These are phyloP conservation scores for Sporobolomyces roseus DNA, from an alignment of 768 basidiomycete genomes.

Conservation along the genomic window DNA sequence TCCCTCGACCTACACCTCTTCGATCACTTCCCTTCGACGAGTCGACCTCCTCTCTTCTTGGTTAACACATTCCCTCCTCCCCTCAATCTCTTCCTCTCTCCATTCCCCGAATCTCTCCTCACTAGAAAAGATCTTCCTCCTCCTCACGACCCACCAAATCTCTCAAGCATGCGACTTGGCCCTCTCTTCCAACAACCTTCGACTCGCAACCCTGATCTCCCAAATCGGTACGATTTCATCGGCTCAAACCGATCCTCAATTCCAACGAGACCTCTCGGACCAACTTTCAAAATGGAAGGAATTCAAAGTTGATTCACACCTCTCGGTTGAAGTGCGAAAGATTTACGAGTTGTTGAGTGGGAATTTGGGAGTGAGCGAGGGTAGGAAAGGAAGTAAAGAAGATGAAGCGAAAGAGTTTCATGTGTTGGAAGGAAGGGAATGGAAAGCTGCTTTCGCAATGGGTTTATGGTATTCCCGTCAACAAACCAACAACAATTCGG, in stretches of 20 bases:
- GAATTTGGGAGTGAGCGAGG: slow-evolving; percentile 60
- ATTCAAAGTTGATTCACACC: slow-evolving; percentile 66
- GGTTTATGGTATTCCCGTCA: slow-evolving; percentile 82
- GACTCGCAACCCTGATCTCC: slow-evolving; percentile 81
- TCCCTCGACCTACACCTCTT: slow-evolving; percentile 14
- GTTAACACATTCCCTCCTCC: slow-evolving; percentile 67
- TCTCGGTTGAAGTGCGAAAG: slow-evolving; percentile 66
- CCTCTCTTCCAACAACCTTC: slow-evolving; percentile 69
- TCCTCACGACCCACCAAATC: slow-evolving; percentile 83
- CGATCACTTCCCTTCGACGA: slow-evolving; percentile 66
- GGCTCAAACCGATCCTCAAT: slow-evolving; percentile 64
- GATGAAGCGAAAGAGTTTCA: slow-evolving; percentile 56
- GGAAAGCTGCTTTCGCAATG: slow-evolving; percentile 88
- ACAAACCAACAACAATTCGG: too few species aligned
- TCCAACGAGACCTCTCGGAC: slow-evolving; percentile 64
- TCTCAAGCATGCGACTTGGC: slow-evolving; percentile 72
- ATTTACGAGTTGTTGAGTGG: slow-evolving; percentile 82
- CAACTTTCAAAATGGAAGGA: slow-evolving; percentile 81
- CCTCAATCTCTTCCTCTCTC: slow-evolving; percentile 35
- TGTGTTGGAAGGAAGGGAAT: slow-evolving; percentile 72
- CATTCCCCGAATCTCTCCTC: slow-evolving; percentile 51
- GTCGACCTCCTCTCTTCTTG: slow-evolving; percentile 76
- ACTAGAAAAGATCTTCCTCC: slow-evolving; percentile 58
- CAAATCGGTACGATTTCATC: slow-evolving; percentile 55
- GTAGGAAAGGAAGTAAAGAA: slow-evolving; percentile 53